Evolutionary conservation across 129 eudicot genomes (phyloP).

Genomic region (Artemisia tridentata): DNA sequence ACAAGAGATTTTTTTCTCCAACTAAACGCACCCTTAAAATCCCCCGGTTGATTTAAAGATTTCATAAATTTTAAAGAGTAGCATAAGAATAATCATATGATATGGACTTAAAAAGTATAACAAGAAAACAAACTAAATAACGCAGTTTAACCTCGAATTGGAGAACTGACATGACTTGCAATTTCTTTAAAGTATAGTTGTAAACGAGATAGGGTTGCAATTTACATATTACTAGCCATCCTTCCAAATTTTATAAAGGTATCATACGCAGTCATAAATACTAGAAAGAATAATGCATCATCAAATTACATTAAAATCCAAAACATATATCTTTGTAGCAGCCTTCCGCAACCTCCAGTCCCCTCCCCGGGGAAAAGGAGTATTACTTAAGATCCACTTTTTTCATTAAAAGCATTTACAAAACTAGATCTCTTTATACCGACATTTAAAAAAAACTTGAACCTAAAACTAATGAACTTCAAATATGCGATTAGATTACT

Average conservation of each 20-base stretch:
- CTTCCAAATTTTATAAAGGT: neutral
- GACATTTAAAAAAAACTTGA: neutral
- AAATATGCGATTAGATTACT: neutral
- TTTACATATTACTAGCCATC: neutral
- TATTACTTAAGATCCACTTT: conserved; percentile 11
- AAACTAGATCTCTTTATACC: neutral
- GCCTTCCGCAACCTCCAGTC: conserved; percentile 22
- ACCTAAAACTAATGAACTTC: neutral
- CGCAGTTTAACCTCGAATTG: no score
- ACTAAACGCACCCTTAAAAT: neutral
- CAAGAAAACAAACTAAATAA: no score
- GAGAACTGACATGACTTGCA: no score
- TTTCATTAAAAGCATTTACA: neutral
- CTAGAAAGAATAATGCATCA: neutral
- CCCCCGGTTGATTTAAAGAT: neutral
- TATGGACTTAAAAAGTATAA: no score
- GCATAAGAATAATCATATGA: neutral
- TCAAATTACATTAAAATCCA: conserved; percentile 19
- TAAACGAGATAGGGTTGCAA: no score
- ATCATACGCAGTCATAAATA: neutral
- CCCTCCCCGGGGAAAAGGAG: conserved; percentile 28
- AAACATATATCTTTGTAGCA: conserved; percentile 22
- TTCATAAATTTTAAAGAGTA: neutral
- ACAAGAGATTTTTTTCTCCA: no score
- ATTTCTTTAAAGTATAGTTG: no score